A percentile compares a stretch with the other conserved stretches of the same genome.
Evolutionary conservation across 169 alveolate species (phyloP).

Genomic region (Condylostoma magnum): DNA sequence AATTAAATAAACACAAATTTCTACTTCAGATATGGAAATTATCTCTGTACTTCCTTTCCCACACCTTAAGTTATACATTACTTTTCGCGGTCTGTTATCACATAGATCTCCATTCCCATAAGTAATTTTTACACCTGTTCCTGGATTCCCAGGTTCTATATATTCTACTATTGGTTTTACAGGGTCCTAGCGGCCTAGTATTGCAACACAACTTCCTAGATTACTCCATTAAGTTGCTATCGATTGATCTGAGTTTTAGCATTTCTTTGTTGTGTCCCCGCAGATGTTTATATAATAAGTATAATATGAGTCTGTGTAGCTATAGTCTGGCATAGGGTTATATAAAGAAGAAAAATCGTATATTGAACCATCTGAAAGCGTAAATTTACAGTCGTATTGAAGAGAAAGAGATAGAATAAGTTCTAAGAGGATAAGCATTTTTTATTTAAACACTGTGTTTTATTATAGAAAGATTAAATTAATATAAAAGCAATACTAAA

Average conservation of each 20-base stretch:
- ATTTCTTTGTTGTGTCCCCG: background rate
- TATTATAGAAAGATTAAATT: no score
- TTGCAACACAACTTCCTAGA: conserved; percentile 12
- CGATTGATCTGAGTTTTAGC: background rate
- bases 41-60: background rate
- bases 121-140: background rate
- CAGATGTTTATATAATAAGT: conserved; percentile 4
- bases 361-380: background rate
- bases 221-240: conserved; percentile 25
- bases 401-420: no score
- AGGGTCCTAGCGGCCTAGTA: conserved; percentile 8
- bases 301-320: background rate
- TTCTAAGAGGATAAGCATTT: no score
- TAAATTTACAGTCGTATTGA: conserved; percentile 16
- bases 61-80: conserved; percentile 4
- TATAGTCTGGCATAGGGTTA: background rate
- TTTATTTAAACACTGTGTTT: no score
- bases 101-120: conserved; percentile 16
- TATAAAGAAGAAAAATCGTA: background rate
- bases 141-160: background rate
- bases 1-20: background rate
- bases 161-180: background rate
- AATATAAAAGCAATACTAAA: no score
- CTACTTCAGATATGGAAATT: background rate
- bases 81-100: background rate